Evolutionary conservation across 768 basidiomycete species (phyloP), one percentile per base, ranked within the genome.

Genomic region (Mycena vulgaris): DNA sequence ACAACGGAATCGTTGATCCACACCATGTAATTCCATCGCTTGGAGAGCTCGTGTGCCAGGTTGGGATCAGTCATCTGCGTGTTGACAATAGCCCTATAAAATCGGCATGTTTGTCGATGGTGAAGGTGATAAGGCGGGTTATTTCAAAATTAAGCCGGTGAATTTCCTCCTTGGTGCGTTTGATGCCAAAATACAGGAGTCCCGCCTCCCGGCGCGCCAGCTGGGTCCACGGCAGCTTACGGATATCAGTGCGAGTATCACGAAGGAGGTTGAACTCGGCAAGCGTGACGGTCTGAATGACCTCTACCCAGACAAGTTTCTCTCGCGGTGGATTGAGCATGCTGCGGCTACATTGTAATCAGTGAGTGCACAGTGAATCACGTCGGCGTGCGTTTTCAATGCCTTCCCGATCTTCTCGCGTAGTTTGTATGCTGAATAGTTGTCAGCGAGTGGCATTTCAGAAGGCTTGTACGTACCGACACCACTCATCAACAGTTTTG

Each of bases 201-300:
- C 76, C 78, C 0, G 76, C 74, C 31, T 74, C 69, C 5, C 79
- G 73, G 21, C 73, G 64, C 1, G 61, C 33, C 5, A 75, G 73
- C 2, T 77, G 23, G 2, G 80, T 77, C 83, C 82, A 83, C 5
- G 63, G 64, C 42, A 74, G 61, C 1, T 68, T 17, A 2, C 68
- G 75, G 47, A 85, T 72, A 49, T 83, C 77, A 3, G 76, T 68
- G 0, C 76, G 70, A 0, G 80, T 74, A 25, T 79, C 75, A 9
- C 76, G 76, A 2, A 84, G 73, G 7, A 84, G 71, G 28, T 75
- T 72, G 60, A 84, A 84, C 23, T 83, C 78, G 1, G 72, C 75
- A 3, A 80, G 68, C 16, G 74, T 71, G 1, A 27, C 49, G 49
- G 70, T 76, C 6, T 77, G 17, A 16, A 23, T 19, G 6, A 61